Conservation (phyloP, 1,284 basidiomycete species). For the Rhodofomes roseus region DNA sequence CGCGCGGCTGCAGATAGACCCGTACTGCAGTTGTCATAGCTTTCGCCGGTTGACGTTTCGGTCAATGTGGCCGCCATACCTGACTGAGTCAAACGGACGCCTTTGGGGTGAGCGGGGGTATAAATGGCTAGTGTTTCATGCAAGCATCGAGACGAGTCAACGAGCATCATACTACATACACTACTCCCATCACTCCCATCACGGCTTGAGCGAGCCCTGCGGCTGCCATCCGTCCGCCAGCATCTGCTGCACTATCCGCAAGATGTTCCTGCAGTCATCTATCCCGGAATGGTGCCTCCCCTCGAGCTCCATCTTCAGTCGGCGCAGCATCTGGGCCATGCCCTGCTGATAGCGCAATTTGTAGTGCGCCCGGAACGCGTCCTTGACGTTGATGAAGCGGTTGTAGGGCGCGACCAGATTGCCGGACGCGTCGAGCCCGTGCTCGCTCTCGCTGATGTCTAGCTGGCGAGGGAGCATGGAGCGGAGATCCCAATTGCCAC, state of each 20-base stretch:
- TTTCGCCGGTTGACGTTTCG: neutral
- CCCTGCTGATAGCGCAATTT: conserved; percentile 17
- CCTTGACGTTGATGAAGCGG: conserved; percentile 31
- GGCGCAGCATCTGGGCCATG: conserved; percentile 26
- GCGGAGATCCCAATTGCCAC: conserved; percentile 33
- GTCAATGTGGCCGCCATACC: neutral
- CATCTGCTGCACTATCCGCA: conserved; percentile 30
- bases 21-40: neutral
- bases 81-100: neutral
- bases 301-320: conserved; percentile 26
- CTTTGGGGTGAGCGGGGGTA: neutral
- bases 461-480: conserved; percentile 35
- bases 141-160: neutral
- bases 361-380: conserved; percentile 21
- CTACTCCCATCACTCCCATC: conserved; percentile 5
- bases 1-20: conserved; percentile 4
- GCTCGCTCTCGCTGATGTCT: conserved; percentile 15
- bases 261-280: conserved; percentile 38
- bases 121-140: neutral
- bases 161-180: neutral
- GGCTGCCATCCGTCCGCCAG: conserved; percentile 26
- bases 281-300: conserved; percentile 40
- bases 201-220: neutral
- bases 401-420: conserved; percentile 22
- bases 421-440: conserved; percentile 17